These are phyloP conservation scores for Priceomyces haplophilus DNA, from an alignment of 805 yeast genomes.

Conservation along the genomic window DNA sequence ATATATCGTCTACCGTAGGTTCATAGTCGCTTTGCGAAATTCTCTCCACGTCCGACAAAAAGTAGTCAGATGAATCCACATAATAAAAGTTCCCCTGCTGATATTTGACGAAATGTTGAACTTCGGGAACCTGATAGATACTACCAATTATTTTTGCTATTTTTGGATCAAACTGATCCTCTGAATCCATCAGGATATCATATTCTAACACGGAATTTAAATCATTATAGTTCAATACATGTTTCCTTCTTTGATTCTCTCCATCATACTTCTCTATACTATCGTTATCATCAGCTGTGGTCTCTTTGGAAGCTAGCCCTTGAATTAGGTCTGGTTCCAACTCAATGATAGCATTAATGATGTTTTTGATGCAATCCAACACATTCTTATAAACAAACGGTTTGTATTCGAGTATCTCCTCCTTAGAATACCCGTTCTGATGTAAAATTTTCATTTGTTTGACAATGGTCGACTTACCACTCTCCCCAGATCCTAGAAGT, in stretches of 20 bases:
- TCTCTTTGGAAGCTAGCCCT: conserved; percentile 7
- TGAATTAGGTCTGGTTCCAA: conserved; percentile 41
- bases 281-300: conserved; percentile 6
- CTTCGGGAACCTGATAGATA: conserved; percentile 58
- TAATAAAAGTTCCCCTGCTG: conserved; percentile 72
- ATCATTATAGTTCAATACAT: conserved; percentile 31
- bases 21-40: conserved; percentile 58
- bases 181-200: conserved; percentile 53
- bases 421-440: conserved; percentile 65
- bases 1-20: conserved; percentile 74
- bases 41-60: conserved; percentile 63
- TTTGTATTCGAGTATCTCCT: conserved; percentile 70
- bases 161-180: conserved; percentile 44
- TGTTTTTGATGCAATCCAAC: conserved; percentile 68
- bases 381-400: conserved; percentile 78
- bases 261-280: conserved; percentile 12
- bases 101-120: conserved; percentile 52
- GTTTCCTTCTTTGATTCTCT: conserved; percentile 11
- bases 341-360: conserved; percentile 63
- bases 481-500: conserved; percentile 83
- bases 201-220: conserved; percentile 44
- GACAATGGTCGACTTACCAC: conserved; percentile 77
- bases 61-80: conserved; percentile 81
- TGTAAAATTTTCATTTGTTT: conserved; percentile 80
- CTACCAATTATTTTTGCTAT: conserved; percentile 48